Percentiles rank a stretch among this genome's conserved stretches.
Conservation (phyloP, 2,329 filamentous ascomycete species). For the Epichloe gansuensis region DNA sequence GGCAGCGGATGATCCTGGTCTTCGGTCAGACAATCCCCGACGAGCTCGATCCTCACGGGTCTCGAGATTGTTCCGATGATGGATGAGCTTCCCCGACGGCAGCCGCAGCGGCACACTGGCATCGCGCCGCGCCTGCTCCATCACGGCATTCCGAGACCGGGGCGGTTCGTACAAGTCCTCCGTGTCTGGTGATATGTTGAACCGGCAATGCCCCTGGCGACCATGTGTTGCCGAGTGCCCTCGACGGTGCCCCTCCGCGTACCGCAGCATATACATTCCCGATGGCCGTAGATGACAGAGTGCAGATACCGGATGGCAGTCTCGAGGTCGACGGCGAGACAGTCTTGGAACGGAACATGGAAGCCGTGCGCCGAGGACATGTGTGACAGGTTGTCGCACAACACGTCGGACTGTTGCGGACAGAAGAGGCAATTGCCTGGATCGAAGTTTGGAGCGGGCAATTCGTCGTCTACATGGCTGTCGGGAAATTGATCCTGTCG, state of each 20-base stretch:
- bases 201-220: slow-evolving; percentile 35
- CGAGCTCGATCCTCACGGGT: slow-evolving; percentile 5
- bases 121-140: neutral
- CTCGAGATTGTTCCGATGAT: slow-evolving; percentile 10
- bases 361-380: slow-evolving; percentile 39
- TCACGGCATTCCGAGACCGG: neutral
- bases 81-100: slow-evolving; percentile 24
- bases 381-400: slow-evolving; percentile 30
- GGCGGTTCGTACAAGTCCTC: slow-evolving; percentile 29
- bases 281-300: slow-evolving; percentile 30
- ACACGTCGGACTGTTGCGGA: slow-evolving; percentile 12
- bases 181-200: slow-evolving; percentile 27
- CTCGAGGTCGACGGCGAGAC: slow-evolving; percentile 32
- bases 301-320: slow-evolving; percentile 35
- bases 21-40: neutral
- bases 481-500: neutral
- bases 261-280: no score
- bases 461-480: slow-evolving; percentile 2
- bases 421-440: slow-evolving; percentile 32
- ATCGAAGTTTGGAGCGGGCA: slow-evolving; percentile 12
- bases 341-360: slow-evolving; percentile 26
- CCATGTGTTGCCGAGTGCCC: slow-evolving; percentile 40
- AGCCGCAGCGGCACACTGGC: slow-evolving; percentile 8
- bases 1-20: neutral
- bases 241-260: slow-evolving; percentile 12